phyloP scores from a whole-genome alignment of 805 yeast species.

The Candida oleophila region DNA sequence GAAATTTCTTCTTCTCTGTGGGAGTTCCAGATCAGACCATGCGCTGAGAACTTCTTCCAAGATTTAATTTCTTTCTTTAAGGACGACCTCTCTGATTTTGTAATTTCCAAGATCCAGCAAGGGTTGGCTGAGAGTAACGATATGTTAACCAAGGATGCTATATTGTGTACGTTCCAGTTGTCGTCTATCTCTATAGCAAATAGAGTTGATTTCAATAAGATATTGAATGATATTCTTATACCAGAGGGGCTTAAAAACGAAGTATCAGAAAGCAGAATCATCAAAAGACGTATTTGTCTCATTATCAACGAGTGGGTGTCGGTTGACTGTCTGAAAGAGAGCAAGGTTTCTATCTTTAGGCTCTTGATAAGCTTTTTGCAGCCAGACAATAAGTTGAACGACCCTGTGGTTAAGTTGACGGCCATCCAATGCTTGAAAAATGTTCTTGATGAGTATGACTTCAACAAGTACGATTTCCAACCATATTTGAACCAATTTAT shows the following conservation, averaged over 20 bases:
- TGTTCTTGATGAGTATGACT: slow-evolving; percentile 84
- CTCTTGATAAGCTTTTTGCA: slow-evolving; percentile 53
- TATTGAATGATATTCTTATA: slow-evolving; percentile 59
- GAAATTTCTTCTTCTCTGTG: slow-evolving; percentile 65
- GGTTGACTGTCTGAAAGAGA: slow-evolving; percentile 58
- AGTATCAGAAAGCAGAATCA: slow-evolving; percentile 51
- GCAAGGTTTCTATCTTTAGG: slow-evolving; percentile 57
- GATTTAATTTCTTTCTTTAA: slow-evolving; percentile 68
- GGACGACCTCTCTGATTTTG: slow-evolving; percentile 49
- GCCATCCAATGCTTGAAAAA: slow-evolving; percentile 68
- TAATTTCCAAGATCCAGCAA: slow-evolving; percentile 57
- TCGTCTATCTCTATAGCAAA: slow-evolving; percentile 66
- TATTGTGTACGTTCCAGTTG: slow-evolving; percentile 78
- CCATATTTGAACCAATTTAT: slow-evolving; percentile 62
- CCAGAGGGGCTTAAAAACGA: slow-evolving; percentile 59
- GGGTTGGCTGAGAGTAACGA: slow-evolving; percentile 44
- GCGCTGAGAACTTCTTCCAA: slow-evolving; percentile 82
- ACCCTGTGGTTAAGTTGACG: slow-evolving; percentile 77
- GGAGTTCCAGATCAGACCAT: slow-evolving; percentile 82
- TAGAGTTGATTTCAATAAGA: slow-evolving; percentile 64
- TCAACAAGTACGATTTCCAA: slow-evolving; percentile 62
- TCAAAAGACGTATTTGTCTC: slow-evolving; percentile 75
- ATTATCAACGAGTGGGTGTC: slow-evolving; percentile 81
- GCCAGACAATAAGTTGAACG: slow-evolving; percentile 48
- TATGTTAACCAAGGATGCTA: slow-evolving; percentile 72